Conservation (phyloP, 768 basidiomycete genomes). For the Butyriboletus loyo region DNA sequence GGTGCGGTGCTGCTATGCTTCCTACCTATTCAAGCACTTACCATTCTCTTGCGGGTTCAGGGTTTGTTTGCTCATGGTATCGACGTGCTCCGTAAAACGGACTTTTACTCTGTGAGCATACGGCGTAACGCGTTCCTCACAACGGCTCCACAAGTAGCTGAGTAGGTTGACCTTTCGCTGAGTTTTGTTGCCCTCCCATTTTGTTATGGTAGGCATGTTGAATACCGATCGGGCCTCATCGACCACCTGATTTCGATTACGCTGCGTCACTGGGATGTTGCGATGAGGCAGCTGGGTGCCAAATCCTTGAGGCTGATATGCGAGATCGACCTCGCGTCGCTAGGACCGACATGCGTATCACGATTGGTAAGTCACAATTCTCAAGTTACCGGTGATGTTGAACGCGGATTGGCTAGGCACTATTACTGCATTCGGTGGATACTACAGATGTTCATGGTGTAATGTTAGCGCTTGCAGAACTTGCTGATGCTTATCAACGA, state of each 20-base stretch:
- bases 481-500: constrained; percentile 57
- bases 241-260: constrained; percentile 73
- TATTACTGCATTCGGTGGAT: constrained; percentile 63
- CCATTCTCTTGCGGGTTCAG: constrained; percentile 41
- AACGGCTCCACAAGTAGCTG: constrained; percentile 83
- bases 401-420: constrained; percentile 38
- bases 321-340: constrained; percentile 48
- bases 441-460: constrained; percentile 75
- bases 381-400: constrained; percentile 8
- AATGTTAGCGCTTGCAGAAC: constrained; percentile 68
- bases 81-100: constrained; percentile 85
- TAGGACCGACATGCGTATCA: constrained; percentile 48
- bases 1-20: constrained; percentile 45
- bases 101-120: constrained; percentile 92
- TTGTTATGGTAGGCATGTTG: constrained; percentile 55
- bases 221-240: constrained; percentile 69
- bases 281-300: constrained; percentile 75
- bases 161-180: constrained; percentile 49
- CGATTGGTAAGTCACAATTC: constrained; percentile 51
- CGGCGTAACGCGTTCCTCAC: constrained; percentile 79
- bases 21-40: constrained; percentile 8
- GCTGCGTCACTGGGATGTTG: constrained; percentile 84
- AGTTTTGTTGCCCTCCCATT: constrained; percentile 1
- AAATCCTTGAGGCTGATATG: constrained; percentile 71
- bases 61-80: constrained; percentile 91